phyloP scores from a whole-genome alignment of 345 rosid species.

The Corymbia maculata region DNA sequence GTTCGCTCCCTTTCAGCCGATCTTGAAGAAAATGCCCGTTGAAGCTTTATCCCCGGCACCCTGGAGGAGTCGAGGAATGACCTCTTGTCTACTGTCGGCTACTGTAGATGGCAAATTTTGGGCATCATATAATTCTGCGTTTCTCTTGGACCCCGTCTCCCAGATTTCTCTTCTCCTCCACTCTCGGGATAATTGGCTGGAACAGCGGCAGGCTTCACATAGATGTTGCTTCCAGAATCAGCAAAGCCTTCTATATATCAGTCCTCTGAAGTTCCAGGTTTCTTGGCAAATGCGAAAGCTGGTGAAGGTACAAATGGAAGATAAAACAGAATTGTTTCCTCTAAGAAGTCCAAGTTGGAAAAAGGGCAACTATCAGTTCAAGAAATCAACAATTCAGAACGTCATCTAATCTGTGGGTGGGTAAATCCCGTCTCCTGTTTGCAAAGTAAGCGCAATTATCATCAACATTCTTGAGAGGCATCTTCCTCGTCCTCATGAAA shows the following conservation, averaged over 20 bases:
- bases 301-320: slow-evolving; percentile 72
- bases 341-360: slow-evolving; percentile 10
- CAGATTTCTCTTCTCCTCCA: slow-evolving; percentile 35
- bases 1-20: slow-evolving; percentile 71
- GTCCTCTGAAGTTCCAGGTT: slow-evolving; percentile 20
- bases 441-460: slow-evolving; percentile 1
- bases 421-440: not conserved
- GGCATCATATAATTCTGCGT: slow-evolving; percentile 44
- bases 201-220: not conserved
- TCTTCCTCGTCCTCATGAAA: not conserved
- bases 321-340: slow-evolving; percentile 21
- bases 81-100: slow-evolving; percentile 54
- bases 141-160: slow-evolving; percentile 51
- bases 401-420: not conserved
- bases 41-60: slow-evolving; percentile 38
- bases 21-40: not conserved
- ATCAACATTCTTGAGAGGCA: not conserved
- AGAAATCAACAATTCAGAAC: not conserved
- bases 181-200: slow-evolving; percentile 3
- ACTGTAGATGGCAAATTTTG: slow-evolving; percentile 28
- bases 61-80: slow-evolving; percentile 61
- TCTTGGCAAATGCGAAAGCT: slow-evolving; percentile 58
- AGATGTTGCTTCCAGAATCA: not conserved
- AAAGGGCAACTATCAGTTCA: not conserved
- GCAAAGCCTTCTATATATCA: slow-evolving; percentile 12